Base-by-base conservation (phyloP, 73 alveolate genomes). In the Paramecium primaurelia region DNA sequence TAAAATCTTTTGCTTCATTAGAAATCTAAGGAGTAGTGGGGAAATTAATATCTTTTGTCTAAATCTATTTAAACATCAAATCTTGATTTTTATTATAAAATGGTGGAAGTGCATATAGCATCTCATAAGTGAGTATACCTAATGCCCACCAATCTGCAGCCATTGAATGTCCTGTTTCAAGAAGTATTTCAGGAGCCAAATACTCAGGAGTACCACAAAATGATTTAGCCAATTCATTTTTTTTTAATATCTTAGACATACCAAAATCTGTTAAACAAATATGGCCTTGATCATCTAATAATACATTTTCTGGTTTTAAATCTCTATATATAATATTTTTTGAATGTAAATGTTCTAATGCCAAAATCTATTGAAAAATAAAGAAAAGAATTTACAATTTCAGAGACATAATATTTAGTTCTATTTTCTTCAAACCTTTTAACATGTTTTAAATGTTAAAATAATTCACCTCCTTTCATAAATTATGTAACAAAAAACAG, bases 401-500 rank as follows among this genome's bases (percentile, higher is more conserved):
- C 93, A n/a, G 98, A 97, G 25, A 88, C 98, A 77, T 96, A 96
- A 88, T 95, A 96, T 86, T 69, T 84, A 45, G 95, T 97, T 86
- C 96, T 89, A n/a, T 91, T 84, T 58, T 93, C 98, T 86, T 85
- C 93, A 86, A 96, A 96, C 32, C 92, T 80, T 69, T 94, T 95
- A 18, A 94, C 94, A 59, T 93, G 92, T 86, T 94, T 95, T 14
- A 96, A 85, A 86, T 96, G 98, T 59, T 92, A 92, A 71, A 96
- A 96, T 59, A 96, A 88, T 85, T 96, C 98, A 37, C 98, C 98
- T 8, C 98, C 98, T 73, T 90, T 93, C 94, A 97, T 93, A 71
- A 96, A 97, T 60, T 95, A 94, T 95, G 97, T 97, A 20, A 97
- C 98, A 71, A 97, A 96, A 91, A 96, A 97, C 86, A 97, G 95